Evolutionary conservation across 2,329 filamentous ascomycete species (phyloP).

Genomic region (Ceratocystis huliohia): DNA sequence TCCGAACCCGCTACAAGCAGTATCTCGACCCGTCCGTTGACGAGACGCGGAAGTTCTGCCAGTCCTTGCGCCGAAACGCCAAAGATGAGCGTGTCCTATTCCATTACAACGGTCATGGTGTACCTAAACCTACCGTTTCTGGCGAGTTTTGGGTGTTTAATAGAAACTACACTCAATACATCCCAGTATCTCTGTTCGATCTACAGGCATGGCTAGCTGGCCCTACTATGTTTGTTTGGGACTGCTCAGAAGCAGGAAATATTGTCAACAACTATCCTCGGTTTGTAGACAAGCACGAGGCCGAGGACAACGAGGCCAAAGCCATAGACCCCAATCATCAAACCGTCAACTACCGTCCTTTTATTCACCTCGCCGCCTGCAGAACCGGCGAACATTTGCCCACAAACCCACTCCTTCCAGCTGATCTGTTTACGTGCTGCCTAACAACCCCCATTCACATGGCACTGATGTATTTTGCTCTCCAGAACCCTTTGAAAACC

Average conservation of each 20-base stretch:
- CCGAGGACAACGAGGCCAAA: slow-evolving; percentile 66
- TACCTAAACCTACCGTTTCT: slow-evolving; percentile 86
- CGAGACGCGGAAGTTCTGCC: slow-evolving; percentile 92
- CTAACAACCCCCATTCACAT: slow-evolving; percentile 96
- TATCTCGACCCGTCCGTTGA: slow-evolving; percentile 93
- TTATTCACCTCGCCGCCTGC: slow-evolving; percentile 87
- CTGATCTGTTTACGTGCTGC: slow-evolving; percentile 91
- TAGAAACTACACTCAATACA: slow-evolving; percentile 97
- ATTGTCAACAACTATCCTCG: slow-evolving; percentile 91
- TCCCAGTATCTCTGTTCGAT: slow-evolving; percentile 89
- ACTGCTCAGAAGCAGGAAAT: slow-evolving; percentile 91
- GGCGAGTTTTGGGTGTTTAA: slow-evolving; percentile 99
- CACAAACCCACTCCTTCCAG: slow-evolving; percentile 83
- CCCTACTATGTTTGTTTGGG: slow-evolving; percentile 92
- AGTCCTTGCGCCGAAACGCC: slow-evolving; percentile 76
- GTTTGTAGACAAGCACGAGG: slow-evolving; percentile 88
- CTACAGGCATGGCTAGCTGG: slow-evolving; percentile 91
- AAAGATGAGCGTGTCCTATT: slow-evolving; percentile 95
- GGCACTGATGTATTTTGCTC: slow-evolving; percentile 87
- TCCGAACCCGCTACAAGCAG: slow-evolving; percentile 94
- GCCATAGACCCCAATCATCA: slow-evolving; percentile 71
- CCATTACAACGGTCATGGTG: slow-evolving; percentile 96
- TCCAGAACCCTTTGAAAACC: slow-evolving; percentile 68
- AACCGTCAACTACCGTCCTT: slow-evolving; percentile 55
- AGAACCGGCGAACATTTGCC: slow-evolving; percentile 82